Conservation (phyloP, 352 stramenopile species). For the Globisporangium splendens region DNA sequence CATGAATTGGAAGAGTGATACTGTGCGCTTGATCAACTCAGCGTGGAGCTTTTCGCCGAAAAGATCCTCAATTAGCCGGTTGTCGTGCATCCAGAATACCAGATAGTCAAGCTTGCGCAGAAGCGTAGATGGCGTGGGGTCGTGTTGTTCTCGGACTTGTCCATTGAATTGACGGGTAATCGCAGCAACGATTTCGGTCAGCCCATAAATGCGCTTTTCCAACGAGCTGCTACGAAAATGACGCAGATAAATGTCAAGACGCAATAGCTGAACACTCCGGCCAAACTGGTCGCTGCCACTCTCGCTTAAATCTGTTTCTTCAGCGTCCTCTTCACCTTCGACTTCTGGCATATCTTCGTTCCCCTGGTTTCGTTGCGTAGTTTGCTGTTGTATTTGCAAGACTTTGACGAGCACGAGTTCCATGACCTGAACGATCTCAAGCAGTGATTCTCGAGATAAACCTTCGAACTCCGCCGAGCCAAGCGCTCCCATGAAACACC, state of each 20-base stretch:
- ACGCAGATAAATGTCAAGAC: constrained; percentile 46
- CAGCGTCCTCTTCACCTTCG: constrained; percentile 2
- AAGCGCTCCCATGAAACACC: constrained; percentile 24
- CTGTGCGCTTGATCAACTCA: constrained; percentile 60
- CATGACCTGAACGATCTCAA: constrained; percentile 60
- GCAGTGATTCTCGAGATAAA: constrained; percentile 39
- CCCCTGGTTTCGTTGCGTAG: background rate
- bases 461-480: constrained; percentile 25
- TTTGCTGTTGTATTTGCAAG: constrained; percentile 17
- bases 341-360: background rate
- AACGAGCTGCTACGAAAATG: constrained; percentile 55
- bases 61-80: constrained; percentile 41
- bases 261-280: constrained; percentile 37
- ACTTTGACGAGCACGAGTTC: constrained; percentile 44
- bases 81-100: constrained; percentile 47
- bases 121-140: constrained; percentile 23
- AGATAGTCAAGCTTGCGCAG: constrained; percentile 25
- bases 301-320: constrained; percentile 4
- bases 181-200: constrained; percentile 57
- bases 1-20: constrained; percentile 59
- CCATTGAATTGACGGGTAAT: constrained; percentile 42
- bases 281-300: constrained; percentile 4
- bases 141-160: constrained; percentile 26
- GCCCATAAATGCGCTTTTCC: constrained; percentile 69
- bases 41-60: constrained; percentile 66